phyloP scores from a whole-genome alignment of 805 yeast genomes.

The Kuraishia capsulata region DNA sequence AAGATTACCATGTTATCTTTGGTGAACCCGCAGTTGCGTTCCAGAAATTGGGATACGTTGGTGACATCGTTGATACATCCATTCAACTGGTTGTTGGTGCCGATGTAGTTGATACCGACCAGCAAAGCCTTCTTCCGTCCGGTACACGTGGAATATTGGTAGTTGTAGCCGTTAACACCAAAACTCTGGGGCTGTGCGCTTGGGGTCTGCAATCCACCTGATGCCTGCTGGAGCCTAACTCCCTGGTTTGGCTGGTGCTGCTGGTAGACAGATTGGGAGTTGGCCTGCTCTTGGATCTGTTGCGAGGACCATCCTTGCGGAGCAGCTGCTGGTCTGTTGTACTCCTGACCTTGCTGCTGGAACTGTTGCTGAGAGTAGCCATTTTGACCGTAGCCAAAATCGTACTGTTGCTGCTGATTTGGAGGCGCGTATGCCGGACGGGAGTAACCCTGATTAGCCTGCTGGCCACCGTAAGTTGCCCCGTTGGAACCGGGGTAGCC shows the following conservation, averaged over 20 bases:
- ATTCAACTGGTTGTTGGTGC: constrained; percentile 46
- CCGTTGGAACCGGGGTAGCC: neutral
- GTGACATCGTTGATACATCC: constrained; percentile 80
- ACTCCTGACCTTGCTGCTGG: neutral
- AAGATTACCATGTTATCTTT: constrained; percentile 50
- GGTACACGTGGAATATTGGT: constrained; percentile 59
- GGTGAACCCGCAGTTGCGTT: constrained; percentile 34
- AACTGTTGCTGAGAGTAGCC: neutral
- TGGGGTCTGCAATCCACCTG: constrained; percentile 6
- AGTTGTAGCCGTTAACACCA: constrained; percentile 21
- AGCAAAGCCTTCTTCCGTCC: constrained; percentile 70
- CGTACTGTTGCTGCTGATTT: neutral
- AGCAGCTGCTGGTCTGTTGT: constrained; percentile 6
- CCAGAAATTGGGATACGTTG: constrained; percentile 32
- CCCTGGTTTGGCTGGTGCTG: constrained; percentile 4
- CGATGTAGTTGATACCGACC: constrained; percentile 73
- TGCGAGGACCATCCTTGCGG: constrained; percentile 8
- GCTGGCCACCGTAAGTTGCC: neutral
- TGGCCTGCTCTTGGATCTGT: constrained; percentile 7
- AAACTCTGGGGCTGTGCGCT: constrained; percentile 10
- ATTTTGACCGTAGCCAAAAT: too few relatives aligned
- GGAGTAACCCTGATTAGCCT: neutral
- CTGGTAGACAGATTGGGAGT: constrained; percentile 8
- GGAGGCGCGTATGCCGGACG: neutral
- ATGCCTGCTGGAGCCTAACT: constrained; percentile 4